Percentiles rank a stretch among this genome's conserved stretches.
phyloP scores from a whole-genome alignment of 2,329 filamentous ascomycete species.

The Aspergillus calidoustus region DNA sequence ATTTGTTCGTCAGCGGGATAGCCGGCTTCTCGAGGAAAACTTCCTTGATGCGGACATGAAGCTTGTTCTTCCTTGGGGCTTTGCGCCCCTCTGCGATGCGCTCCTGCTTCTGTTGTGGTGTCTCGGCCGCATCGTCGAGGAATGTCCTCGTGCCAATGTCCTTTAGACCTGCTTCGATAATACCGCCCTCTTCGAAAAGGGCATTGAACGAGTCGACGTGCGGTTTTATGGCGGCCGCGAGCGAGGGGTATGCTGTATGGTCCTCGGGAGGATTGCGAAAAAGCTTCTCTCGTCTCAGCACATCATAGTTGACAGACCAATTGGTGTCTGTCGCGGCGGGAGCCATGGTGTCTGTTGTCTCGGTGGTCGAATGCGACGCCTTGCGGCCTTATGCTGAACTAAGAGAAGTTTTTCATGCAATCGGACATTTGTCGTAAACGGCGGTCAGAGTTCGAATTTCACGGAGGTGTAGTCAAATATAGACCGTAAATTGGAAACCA shows the following conservation, averaged over 20 bases:
- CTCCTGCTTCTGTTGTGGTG: conserved; percentile 41
- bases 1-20: conserved; percentile 81
- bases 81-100: conserved; percentile 59
- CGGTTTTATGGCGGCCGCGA: conserved; percentile 83
- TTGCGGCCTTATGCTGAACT: conserved; percentile 4
- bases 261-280: conserved; percentile 89
- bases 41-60: conserved; percentile 78
- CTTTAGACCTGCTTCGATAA: conserved; percentile 74
- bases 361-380: not conserved
- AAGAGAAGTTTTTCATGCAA: conserved; percentile 24
- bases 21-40: conserved; percentile 81
- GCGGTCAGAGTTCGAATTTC: not conserved
- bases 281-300: conserved; percentile 80
- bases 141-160: conserved; percentile 91
- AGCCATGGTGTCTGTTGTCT: conserved; percentile 51
- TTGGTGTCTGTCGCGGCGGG: conserved; percentile 65
- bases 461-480: not conserved
- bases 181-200: conserved; percentile 74
- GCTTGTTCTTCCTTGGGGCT: conserved; percentile 67
- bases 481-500: not conserved
- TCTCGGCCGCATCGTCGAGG: conserved; percentile 72
- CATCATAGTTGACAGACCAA: conserved; percentile 88
- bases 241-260: conserved; percentile 81
- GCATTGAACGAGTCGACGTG: conserved; percentile 97
- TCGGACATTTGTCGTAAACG: conserved; percentile 2